phyloP scores from a whole-genome alignment of 371 early-diverging fungal species.

The Phascolomyces articulosus region DNA sequence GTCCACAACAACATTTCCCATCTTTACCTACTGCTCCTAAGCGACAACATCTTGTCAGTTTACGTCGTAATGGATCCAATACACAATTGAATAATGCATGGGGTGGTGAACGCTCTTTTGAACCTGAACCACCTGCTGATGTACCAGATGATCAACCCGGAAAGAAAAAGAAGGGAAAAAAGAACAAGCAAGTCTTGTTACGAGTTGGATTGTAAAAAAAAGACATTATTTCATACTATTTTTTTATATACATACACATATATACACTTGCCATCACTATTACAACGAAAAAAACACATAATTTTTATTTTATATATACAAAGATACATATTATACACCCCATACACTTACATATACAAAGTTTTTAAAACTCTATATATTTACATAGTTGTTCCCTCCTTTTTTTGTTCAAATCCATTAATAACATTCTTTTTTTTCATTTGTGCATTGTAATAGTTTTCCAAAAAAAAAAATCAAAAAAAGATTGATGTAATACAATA shows the following conservation, averaged over 20 bases:
- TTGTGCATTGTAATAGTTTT: too few relatives aligned
- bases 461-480: too few relatives aligned
- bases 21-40: conserved; percentile 45
- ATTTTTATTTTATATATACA: too few relatives aligned
- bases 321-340: too few relatives aligned
- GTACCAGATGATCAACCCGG: conserved; percentile 9
- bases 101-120: conserved; percentile 20
- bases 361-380: too few relatives aligned
- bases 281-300: too few relatives aligned
- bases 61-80: conserved; percentile 29
- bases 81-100: conserved; percentile 20
- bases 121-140: not conserved
- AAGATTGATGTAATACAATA: too few relatives aligned
- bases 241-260: conserved; percentile 8
- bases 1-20: conserved; percentile 33
- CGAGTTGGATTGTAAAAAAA: conserved; percentile 54
- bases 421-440: too few relatives aligned
- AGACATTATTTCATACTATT: not conserved
- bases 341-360: too few relatives aligned
- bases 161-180: conserved; percentile 57
- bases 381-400: too few relatives aligned
- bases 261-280: not conserved
- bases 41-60: conserved; percentile 33
- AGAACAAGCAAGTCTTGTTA: conserved; percentile 61
- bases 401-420: too few relatives aligned